Conservation (phyloP, 2,329 filamentous ascomycete genomes). For the Chrysoporthe cubensis region DNA sequence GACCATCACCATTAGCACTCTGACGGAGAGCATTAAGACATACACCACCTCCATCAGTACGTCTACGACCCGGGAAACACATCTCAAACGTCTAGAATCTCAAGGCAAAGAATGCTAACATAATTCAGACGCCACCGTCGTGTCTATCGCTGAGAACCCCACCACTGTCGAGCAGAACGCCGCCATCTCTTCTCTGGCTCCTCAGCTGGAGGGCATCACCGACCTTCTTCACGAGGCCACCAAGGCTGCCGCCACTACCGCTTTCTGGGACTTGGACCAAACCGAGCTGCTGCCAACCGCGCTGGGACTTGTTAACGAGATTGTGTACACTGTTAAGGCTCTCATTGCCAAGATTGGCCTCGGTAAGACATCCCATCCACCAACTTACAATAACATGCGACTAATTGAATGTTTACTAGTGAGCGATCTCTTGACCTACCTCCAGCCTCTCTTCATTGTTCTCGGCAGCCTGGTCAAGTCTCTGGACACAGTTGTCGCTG, state of each 20-base stretch:
- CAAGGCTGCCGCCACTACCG: slow-evolving; percentile 32
- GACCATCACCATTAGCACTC: slow-evolving; percentile 32
- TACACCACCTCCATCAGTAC: slow-evolving; percentile 38
- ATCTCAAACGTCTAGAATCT: neutral
- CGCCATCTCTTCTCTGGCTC: slow-evolving; percentile 32
- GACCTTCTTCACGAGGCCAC: slow-evolving; percentile 32
- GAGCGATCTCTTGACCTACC: slow-evolving; percentile 31
- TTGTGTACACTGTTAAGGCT: slow-evolving; percentile 34
- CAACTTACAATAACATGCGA: neutral
- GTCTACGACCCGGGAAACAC: slow-evolving; percentile 8
- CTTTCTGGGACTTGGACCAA: slow-evolving; percentile 20
- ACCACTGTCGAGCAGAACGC: slow-evolving; percentile 29
- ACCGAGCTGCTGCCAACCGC: slow-evolving; percentile 33
- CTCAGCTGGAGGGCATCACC: slow-evolving; percentile 35
- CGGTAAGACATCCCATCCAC: slow-evolving; percentile 29
- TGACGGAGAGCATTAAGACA: slow-evolving; percentile 30
- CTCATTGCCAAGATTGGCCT: slow-evolving; percentile 36
- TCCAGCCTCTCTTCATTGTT: slow-evolving; percentile 34
- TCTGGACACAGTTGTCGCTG: slow-evolving; percentile 34
- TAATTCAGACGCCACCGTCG: slow-evolving; percentile 32
- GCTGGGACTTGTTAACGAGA: slow-evolving; percentile 34
- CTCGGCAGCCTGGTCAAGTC: slow-evolving; percentile 33
- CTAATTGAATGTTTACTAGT: neutral
- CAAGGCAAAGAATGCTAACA: neutral
- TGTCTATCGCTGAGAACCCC: slow-evolving; percentile 32